phyloP scores from a whole-genome alignment of 805 yeast genomes.

The Yamadazyma sp. region DNA sequence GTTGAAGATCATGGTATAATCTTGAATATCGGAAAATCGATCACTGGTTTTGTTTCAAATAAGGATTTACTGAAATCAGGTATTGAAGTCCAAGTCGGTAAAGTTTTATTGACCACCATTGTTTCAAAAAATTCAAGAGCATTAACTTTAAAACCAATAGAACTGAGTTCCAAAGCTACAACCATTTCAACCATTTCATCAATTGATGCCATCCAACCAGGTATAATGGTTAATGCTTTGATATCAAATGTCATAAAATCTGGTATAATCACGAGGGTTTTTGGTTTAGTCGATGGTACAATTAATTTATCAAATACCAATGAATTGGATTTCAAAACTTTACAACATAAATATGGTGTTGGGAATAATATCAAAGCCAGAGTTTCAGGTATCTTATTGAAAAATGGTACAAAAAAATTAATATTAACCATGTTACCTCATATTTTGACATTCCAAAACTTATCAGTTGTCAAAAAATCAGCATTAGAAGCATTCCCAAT shows the following conservation, averaged over 20 bases:
- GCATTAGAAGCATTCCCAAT: slow-evolving; percentile 65
- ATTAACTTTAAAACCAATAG: slow-evolving; percentile 50
- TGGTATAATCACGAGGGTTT: slow-evolving; percentile 71
- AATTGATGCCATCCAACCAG: slow-evolving; percentile 81
- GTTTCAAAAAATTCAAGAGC: slow-evolving; percentile 47
- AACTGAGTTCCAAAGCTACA: slow-evolving; percentile 41
- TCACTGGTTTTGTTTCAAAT: slow-evolving; percentile 72
- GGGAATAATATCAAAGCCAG: slow-evolving; percentile 72
- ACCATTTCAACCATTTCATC: slow-evolving; percentile 59
- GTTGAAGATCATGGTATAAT: slow-evolving; percentile 92
- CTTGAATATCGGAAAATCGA: slow-evolving; percentile 59
- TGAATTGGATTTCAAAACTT: slow-evolving; percentile 39
- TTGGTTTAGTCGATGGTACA: slow-evolving; percentile 73
- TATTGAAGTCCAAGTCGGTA: slow-evolving; percentile 46
- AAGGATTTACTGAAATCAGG: slow-evolving; percentile 50
- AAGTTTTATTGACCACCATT: slow-evolving; percentile 63
- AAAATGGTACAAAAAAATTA: slow-evolving; percentile 52
- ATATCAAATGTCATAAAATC: slow-evolving; percentile 54
- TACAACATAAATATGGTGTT: slow-evolving; percentile 61
- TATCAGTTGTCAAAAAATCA: slow-evolving; percentile 16
- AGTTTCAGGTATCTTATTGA: slow-evolving; percentile 54
- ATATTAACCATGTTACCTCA: slow-evolving; percentile 64
- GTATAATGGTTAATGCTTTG: slow-evolving; percentile 72
- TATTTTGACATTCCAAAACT: slow-evolving; percentile 34
- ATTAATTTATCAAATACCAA: slow-evolving; percentile 66